Base-by-base conservation (phyloP, 345 rosid species). In the Orychophragmus violaceus region DNA sequence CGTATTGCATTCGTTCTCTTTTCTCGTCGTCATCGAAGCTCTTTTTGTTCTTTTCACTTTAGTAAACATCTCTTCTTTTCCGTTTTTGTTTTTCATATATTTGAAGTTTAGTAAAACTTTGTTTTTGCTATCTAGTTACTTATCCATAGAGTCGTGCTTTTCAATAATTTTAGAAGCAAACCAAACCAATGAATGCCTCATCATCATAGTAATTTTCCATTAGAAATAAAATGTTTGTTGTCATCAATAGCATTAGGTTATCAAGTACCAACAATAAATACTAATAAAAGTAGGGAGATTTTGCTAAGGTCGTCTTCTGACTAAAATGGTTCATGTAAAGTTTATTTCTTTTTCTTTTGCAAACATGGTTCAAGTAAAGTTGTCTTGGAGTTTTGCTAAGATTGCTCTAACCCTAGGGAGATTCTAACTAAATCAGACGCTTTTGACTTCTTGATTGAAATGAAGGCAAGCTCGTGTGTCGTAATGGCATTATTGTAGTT, bases 1-100 rank as follows among this genome's bases (percentile, higher is more conserved):
- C 72, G 72, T 58, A 14, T 57, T 33, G 14, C 3, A 45, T 32
- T 57, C n/a, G 64, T 18, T 45, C 50, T 67, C 64, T 30, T 67
- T 67, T 59, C 58, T 57, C 24, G 48, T 46, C 65, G 41, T 59
- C 36, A 36, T 36, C 39, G 3, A 44, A 30, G 10, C 48, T 24
- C 37, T 46, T 58, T n/a, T 30, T 54, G 59, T 17, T 54, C 59
- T 54, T 29, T 30, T 29, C 33, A 29, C 8, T 46, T 24, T 17
- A 23, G 50, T 58, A 14, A 9, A 19, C 59, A 37, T 19, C 8
- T 35, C 11, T 41, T 16, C 16, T 41, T 41, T 18, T 44, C 14
- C 28, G 1, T 3, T 3, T 37, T 3, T 18, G 10, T 0, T n/a
- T 39, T n/a, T 44, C 4, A 41, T 16, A 41, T 16, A 41, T 41